Conservation (phyloP, 2,329 filamentous ascomycete species). For the Xylaria sp. region DNA sequence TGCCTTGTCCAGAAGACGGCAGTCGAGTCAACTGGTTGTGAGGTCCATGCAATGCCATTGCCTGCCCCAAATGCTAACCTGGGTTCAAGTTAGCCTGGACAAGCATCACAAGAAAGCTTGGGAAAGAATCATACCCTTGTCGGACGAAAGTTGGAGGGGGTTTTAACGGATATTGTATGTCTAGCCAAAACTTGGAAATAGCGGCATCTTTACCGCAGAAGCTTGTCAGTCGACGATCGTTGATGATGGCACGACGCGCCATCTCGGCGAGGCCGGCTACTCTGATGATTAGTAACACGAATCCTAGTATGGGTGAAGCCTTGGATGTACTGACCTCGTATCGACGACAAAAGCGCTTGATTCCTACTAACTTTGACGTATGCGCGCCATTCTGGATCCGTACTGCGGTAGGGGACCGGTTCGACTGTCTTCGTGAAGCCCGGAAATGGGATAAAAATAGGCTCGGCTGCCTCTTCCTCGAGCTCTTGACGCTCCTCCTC, state of each 20-base stretch:
- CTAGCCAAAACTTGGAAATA: slow-evolving; percentile 62
- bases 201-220: slow-evolving; percentile 55
- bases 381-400: slow-evolving; percentile 67
- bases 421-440: slow-evolving; percentile 59
- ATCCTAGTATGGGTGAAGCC: neutral
- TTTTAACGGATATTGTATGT: slow-evolving; percentile 63
- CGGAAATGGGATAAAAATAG: slow-evolving; percentile 66
- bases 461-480: slow-evolving; percentile 50
- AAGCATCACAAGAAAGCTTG: neutral
- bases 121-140: slow-evolving; percentile 57
- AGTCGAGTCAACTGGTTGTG: slow-evolving; percentile 54
- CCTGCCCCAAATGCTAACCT: slow-evolving; percentile 54
- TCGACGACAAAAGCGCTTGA: slow-evolving; percentile 50
- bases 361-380: slow-evolving; percentile 66
- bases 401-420: slow-evolving; percentile 57
- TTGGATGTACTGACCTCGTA: slow-evolving; percentile 51
- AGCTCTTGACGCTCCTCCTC: slow-evolving; percentile 51
- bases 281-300: neutral
- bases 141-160: slow-evolving; percentile 66
- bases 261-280: slow-evolving; percentile 53
- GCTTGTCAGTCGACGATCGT: slow-evolving; percentile 49
- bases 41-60: slow-evolving; percentile 55
- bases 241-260: slow-evolving; percentile 50
- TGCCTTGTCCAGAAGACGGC: slow-evolving; percentile 53
- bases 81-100: slow-evolving; percentile 31